Evolutionary conservation across 2,329 filamentous ascomycete genomes (phyloP), one percentile per base, ranked within the genome.

Genomic region (Aspergillus ruber): DNA sequence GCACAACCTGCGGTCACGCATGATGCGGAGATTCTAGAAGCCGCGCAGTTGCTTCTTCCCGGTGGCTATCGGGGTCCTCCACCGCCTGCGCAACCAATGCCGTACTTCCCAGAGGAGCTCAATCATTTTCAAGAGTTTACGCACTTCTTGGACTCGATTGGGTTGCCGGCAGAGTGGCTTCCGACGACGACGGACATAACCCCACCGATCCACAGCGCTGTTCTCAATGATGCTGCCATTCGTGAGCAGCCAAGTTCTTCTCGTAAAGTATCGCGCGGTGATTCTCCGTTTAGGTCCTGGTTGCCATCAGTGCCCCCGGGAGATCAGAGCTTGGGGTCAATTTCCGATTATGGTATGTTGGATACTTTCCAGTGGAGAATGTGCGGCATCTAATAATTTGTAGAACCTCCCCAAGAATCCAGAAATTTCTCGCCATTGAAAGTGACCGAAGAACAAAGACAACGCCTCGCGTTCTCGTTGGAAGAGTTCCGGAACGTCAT

Each of bases 1-100:
- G 45, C 45, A 3, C 60, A 60, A 47, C 48, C 57, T 7, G 58
- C 50, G 17, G 56, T 60, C n/a, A 49, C 53, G 29, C 63, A 64
- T 48, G 63, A 66, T 48, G 55, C 63, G 3, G 62, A 65, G 15
- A 64, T 66, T 51, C 82, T 66, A 3, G 61, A 66, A 47, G 63
- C 63, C 15, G 63, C 63, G 3, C 63, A 66, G 39, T 50, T 66
- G 33, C 56, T 66, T 38, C 56, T 66, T 27, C 63, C 63, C 2
- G 58, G 57, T 6, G 58, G 55, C 43, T 66, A 63, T 48, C 55
- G 57, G 33, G 54, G 57, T 21, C 48, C 58, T 41, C 46, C 58
- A 27, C 48, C 49, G 1, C 46, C 50, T 23, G 63, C 56, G 20
- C 55, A 61, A 49, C 55, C 59, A 21, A 39, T 65, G 35, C 50